Conservation (phyloP, 2,329 filamentous ascomycete genomes). For the Aspergillus sojae region DNA sequence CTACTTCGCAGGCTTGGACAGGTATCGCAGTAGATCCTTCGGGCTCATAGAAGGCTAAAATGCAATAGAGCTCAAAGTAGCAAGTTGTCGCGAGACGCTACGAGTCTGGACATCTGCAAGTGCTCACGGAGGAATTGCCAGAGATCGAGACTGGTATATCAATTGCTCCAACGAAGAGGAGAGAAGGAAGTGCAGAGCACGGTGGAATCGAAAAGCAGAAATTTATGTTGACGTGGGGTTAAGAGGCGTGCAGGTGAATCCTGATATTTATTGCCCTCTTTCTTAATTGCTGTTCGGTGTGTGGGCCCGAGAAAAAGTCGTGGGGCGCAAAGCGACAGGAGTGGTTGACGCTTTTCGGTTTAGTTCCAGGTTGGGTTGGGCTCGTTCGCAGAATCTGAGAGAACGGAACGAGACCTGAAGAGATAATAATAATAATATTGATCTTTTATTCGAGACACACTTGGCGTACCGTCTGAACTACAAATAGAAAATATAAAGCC, state of each 20-base stretch:
- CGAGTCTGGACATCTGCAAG: constrained; percentile 37
- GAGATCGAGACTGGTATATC: not conserved
- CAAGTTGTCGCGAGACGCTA: constrained; percentile 37
- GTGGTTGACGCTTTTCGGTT: not conserved
- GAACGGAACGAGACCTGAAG: not conserved
- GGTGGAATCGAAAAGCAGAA: constrained; percentile 12
- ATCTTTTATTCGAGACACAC: not conserved
- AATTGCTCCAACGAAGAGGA: constrained; percentile 22
- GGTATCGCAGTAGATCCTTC: constrained; percentile 86
- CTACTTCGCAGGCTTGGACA: constrained; percentile 93
- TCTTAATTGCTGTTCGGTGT: constrained; percentile 8
- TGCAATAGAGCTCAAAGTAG: constrained; percentile 37
- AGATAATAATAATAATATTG: not conserved
- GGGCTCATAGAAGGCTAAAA: constrained; percentile 76
- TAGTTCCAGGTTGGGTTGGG: not conserved
- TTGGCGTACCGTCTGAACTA: not conserved
- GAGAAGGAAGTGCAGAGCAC: constrained; percentile 28
- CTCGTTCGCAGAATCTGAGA: not conserved
- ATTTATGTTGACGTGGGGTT: constrained; percentile 7
- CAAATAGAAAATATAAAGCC: not conserved
- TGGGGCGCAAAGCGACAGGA: constrained; percentile 8
- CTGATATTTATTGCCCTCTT: constrained; percentile 3
- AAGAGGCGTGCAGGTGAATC: not conserved
- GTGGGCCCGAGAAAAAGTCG: constrained; percentile 16
- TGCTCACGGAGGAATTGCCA: not conserved